Percentiles rank a stretch among this genome's conserved stretches.
Evolutionary conservation across 1,284 basidiomycete species (phyloP).

Genomic region (Sanghuangporus baumii): DNA sequence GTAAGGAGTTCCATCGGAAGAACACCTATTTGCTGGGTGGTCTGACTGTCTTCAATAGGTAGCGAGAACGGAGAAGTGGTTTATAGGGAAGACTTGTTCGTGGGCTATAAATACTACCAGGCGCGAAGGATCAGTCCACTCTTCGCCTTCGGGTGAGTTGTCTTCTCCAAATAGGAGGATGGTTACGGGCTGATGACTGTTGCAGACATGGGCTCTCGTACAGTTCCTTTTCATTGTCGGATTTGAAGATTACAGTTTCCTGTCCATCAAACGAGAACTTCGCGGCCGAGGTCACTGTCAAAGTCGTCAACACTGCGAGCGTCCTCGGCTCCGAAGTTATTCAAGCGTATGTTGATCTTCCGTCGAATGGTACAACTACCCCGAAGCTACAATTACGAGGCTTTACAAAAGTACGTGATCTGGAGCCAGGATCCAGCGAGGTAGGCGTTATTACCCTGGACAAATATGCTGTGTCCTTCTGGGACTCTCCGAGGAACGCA

Average conservation of each 20-base stretch:
- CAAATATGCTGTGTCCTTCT: slow-evolving; percentile 55
- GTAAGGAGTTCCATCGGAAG: not conserved
- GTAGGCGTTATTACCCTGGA: slow-evolving; percentile 44
- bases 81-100: slow-evolving; percentile 61
- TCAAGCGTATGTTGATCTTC: slow-evolving; percentile 62
- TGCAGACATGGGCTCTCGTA: slow-evolving; percentile 65
- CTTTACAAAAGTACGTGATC: slow-evolving; percentile 49
- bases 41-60: slow-evolving; percentile 8
- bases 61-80: slow-evolving; percentile 62
- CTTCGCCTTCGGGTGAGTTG: slow-evolving; percentile 62
- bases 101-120: slow-evolving; percentile 70
- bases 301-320: slow-evolving; percentile 52
- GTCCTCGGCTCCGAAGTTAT: slow-evolving; percentile 57
- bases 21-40: not conserved
- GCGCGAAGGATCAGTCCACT: slow-evolving; percentile 49
- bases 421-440: slow-evolving; percentile 39
- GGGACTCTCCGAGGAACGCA: slow-evolving; percentile 37
- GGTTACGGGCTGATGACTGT: not conserved
- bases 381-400: slow-evolving; percentile 54
- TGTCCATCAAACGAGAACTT: slow-evolving; percentile 30
- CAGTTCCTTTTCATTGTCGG: slow-evolving; percentile 56
- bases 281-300: slow-evolving; percentile 36
- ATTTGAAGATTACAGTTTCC: slow-evolving; percentile 33
- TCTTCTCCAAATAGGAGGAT: not conserved
- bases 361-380: slow-evolving; percentile 46